These are phyloP conservation scores for Lasiodiplodia hormozganensis DNA, from an alignment of 2,329 filamentous ascomycete genomes.

Conservation along the genomic window DNA sequence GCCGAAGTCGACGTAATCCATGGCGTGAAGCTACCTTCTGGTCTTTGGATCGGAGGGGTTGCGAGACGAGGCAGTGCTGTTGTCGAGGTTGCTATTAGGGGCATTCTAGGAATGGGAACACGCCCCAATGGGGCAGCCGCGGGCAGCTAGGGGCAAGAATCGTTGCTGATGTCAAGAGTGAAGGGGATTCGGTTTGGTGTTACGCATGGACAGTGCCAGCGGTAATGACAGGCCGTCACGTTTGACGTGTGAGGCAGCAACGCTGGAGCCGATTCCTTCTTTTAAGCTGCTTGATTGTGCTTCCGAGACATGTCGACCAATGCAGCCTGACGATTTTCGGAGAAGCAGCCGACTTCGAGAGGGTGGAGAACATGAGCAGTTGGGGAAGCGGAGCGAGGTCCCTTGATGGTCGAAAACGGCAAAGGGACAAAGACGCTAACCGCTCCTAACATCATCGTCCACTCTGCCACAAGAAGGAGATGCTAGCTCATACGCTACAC, in stretches of 20 bases:
- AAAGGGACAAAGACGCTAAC: constrained; percentile 19
- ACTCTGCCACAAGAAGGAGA: background rate
- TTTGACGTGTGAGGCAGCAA: constrained; percentile 11
- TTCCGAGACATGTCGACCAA: constrained; percentile 6
- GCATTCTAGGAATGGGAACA: constrained; percentile 6
- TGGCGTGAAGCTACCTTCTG: background rate
- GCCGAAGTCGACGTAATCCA: background rate
- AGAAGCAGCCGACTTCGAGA: background rate
- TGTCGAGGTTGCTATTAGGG: background rate
- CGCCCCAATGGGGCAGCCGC: background rate
- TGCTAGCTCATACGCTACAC: background rate
- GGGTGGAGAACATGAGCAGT: background rate
- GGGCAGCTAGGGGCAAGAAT: background rate
- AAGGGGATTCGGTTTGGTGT: background rate
- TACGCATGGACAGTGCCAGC: constrained; percentile 4
- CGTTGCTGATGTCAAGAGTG: constrained; percentile 4
- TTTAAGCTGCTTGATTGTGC: background rate
- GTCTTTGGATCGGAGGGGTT: background rate
- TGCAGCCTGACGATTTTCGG: constrained; percentile 1
- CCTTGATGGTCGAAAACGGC: constrained; percentile 30
- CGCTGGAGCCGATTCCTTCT: background rate
- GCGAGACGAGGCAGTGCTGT: background rate
- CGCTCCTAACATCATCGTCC: background rate
- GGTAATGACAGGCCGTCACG: constrained; percentile 19
- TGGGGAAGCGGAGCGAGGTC: background rate